These are phyloP conservation scores for Tuber melanosporum DNA, from an alignment of 495 filamentous ascomycete genomes.

Conservation along the genomic window DNA sequence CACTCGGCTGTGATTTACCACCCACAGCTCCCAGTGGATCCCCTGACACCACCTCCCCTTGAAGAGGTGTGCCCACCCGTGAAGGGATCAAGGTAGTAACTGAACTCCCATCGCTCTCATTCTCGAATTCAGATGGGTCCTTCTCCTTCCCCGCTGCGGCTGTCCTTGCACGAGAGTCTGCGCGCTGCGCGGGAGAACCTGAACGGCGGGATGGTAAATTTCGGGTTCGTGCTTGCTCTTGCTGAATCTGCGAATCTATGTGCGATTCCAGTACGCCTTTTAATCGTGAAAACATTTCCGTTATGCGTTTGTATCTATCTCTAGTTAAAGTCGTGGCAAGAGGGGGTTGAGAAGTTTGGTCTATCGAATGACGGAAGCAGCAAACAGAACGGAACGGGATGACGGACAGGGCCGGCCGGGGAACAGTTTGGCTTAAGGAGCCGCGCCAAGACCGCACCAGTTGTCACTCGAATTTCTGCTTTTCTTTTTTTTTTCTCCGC, in stretches of 20 bases:
- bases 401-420: not conserved
- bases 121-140: slow-evolving; percentile 39
- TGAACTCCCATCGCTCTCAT: slow-evolving; percentile 27
- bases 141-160: slow-evolving; percentile 18
- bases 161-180: slow-evolving; percentile 7
- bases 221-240: slow-evolving; percentile 30
- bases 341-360: not conserved
- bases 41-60: slow-evolving; percentile 25
- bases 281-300: slow-evolving; percentile 36
- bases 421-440: not conserved
- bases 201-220: slow-evolving; percentile 17
- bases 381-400: not conserved
- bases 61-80: slow-evolving; percentile 32
- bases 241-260: slow-evolving; percentile 37
- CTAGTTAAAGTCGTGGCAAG: not conserved
- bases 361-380: not conserved
- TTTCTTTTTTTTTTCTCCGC: not conserved
- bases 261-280: slow-evolving; percentile 36
- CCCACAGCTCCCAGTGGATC: slow-evolving; percentile 32
- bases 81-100: slow-evolving; percentile 14
- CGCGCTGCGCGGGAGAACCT: slow-evolving; percentile 10
- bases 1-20: not conserved
- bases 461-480: not conserved
- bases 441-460: not conserved
- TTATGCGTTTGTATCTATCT: not conserved